Evolutionary conservation across 257 asterid species (phyloP), one percentile per base, ranked within the genome.

Genomic region (Fraxinus pennsylvanica): DNA sequence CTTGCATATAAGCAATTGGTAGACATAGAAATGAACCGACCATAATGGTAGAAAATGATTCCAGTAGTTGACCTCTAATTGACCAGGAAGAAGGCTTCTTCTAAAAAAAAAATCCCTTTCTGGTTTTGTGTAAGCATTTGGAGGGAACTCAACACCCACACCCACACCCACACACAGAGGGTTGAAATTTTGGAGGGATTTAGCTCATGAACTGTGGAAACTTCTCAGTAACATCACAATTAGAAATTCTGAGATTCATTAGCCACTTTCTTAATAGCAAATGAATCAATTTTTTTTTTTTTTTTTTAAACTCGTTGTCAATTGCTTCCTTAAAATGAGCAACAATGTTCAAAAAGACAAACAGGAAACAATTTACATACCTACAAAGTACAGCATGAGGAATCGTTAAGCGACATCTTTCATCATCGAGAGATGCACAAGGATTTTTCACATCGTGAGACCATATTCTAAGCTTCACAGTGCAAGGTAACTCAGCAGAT

Each of bases 341-440:
- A 73, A 78, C 36, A 78, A 72, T 25, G 25, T 10, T 35, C 45
- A 63, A 43, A 69, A 10, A 63, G n/a, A 43, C 29, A 77, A 32
- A 73, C 52, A 25, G 25, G 61, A 43, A 83, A 76, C 61, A 79
- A 45, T 47, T 47, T n/a, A 45, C 84, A 52, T 87, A 92, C 99
- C 99, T 95, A 80, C 99, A 95, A 74, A 95, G 97, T 47, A 95
- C 99, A 27, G 96, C 98, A 84, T 95, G 99, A 6, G 96, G 97
- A 63, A 95, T 95, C 2, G 89, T 89, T 82, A 95, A 81, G 80
- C 95, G 95, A 79, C 99, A 92, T 17, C 84, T 87, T 52, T 85
- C 89, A 41, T 91, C 54, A 77, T 90, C 96, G 77, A 92, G 98
- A 61, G 84, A 84, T 22, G 85, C 86, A 82, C 96, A 86, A 74